Percentiles rank a stretch among this genome's conserved stretches.
Conservation (phyloP, 495 filamentous ascomycete genomes). For the Chlorociboria aeruginascens region DNA sequence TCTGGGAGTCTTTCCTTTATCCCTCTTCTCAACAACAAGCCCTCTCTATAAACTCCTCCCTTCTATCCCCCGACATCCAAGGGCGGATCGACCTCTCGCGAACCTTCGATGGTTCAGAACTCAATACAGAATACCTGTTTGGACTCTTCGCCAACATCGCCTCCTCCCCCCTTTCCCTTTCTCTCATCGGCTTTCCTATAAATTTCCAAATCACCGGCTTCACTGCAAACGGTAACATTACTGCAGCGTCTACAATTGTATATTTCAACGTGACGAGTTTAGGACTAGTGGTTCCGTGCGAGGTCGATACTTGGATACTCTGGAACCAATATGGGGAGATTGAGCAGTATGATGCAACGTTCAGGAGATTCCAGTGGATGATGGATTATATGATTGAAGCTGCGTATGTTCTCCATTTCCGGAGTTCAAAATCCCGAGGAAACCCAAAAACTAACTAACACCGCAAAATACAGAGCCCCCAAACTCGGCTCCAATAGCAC, state of each 20-base stretch:
- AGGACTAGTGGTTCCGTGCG: not conserved
- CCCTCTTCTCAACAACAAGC: slow-evolving; percentile 1
- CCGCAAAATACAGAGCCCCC: not conserved
- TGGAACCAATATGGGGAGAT: slow-evolving; percentile 5
- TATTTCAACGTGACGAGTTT: slow-evolving; percentile 9
- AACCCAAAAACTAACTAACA: not conserved
- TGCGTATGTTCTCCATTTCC: not conserved
- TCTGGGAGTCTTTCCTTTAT: slow-evolving; percentile 8
- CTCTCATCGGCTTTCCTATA: slow-evolving; percentile 5
- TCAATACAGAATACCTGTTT: slow-evolving; percentile 12
- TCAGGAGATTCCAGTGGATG: slow-evolving; percentile 7
- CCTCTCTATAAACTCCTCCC: slow-evolving; percentile 7
- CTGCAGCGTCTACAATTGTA: not conserved
- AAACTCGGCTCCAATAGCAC: not conserved
- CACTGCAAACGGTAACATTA: slow-evolving; percentile 3
- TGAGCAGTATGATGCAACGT: slow-evolving; percentile 9
- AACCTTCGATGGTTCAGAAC: slow-evolving; percentile 5
- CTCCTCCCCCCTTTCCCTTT: slow-evolving; percentile 1
- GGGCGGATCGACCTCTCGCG: slow-evolving; percentile 5
- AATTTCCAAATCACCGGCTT: slow-evolving; percentile 5
- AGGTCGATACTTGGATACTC: slow-evolving; percentile 6
- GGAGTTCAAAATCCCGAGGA: not conserved
- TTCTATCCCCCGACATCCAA: slow-evolving; percentile 5
- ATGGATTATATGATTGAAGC: slow-evolving; percentile 3
- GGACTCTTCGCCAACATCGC: slow-evolving; percentile 9